Evolutionary conservation across 1,139 yeast species (phyloP), one percentile per base, ranked within the genome.

Genomic region (Blastobotrys ciferrii): DNA sequence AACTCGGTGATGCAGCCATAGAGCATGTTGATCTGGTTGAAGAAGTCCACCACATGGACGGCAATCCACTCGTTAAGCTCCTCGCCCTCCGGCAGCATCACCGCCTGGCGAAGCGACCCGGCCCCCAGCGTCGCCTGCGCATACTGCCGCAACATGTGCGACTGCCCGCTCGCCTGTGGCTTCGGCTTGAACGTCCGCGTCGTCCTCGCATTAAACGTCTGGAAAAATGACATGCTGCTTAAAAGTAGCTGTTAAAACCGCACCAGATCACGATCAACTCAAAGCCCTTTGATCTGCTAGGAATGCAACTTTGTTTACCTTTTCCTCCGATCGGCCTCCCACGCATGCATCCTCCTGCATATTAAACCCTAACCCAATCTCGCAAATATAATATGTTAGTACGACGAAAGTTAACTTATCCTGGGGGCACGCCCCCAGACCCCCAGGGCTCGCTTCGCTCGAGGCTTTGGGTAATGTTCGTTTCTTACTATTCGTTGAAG

Each of bases 41-140:
- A 92, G 64, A 92, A 92, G 54, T 73, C 77, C 13, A 71, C 76
- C 1, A 73, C 74, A 64, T 92, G 96, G 14, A 91, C 95, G 0
- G 98, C 98, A 47, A 92, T 71, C 99, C 99, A 92, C 68, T 92
- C 98, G 60, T 86, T 84, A 46, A 82, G 64, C 61, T 88, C 95
- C 66, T 92, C 98, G 54, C 94, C 98, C 57, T 81, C 86, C 14
- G 99, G 99, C 35, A 94, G 73, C 62, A 85, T 84, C 17, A 92
- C 98, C 0, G 98, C 98, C 67, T 89, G 95, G 33, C 87, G 84
- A 57, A 92, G 74, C 37, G 92, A 84, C 43, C 92, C 96, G 0
- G 96, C 85, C 0, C 98, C 98, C 46, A 94, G 73, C 0, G 98
- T 92, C 47, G 94, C 92, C 64, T 91, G 97, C 0, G 96, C 98